These are phyloP conservation scores for Aspergillus ochraceus DNA, from an alignment of 2,329 filamentous ascomycete genomes.

Conservation along the genomic window DNA sequence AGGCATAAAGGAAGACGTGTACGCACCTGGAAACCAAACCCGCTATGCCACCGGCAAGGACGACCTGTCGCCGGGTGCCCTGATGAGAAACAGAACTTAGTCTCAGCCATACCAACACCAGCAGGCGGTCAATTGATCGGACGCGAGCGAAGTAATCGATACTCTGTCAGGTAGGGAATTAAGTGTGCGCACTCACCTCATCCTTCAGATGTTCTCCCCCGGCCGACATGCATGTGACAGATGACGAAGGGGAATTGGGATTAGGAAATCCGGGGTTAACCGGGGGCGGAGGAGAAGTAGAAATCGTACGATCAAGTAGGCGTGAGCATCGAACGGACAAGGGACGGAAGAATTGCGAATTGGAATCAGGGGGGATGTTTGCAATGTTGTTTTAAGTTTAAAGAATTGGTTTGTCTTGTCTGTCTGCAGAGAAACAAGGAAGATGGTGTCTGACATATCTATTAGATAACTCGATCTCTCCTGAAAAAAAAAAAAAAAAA, in stretches of 20 bases:
- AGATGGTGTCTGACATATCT: not conserved
- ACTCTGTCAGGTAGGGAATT: not conserved
- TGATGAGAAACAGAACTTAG: constrained; percentile 29
- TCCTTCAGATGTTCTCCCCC: constrained; percentile 65
- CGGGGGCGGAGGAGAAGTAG: not conserved
- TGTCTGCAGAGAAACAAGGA: not conserved
- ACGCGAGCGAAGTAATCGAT: not conserved
- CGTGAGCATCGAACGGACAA: not conserved
- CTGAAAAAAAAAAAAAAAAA: not conserved
- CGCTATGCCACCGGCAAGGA: constrained; percentile 67
- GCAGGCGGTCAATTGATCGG: too few relatives aligned
- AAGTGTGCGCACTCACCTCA: constrained; percentile 53
- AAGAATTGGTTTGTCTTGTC: not conserved
- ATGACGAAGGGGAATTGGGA: constrained; percentile 1
- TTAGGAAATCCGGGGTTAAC: constrained; percentile 1
- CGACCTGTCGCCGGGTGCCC: constrained; percentile 67
- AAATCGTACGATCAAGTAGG: not conserved
- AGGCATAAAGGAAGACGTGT: not conserved
- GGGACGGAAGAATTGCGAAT: too few relatives aligned
- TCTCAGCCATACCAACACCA: too few relatives aligned
- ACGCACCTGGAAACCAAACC: constrained; percentile 81
- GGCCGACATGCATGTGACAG: constrained; percentile 61
- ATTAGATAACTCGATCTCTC: not conserved
- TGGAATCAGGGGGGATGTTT: not conserved
- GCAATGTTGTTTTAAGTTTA: too few relatives aligned